Conservation (phyloP, 345 rosid species). For the Erodium maritimum region DNA sequence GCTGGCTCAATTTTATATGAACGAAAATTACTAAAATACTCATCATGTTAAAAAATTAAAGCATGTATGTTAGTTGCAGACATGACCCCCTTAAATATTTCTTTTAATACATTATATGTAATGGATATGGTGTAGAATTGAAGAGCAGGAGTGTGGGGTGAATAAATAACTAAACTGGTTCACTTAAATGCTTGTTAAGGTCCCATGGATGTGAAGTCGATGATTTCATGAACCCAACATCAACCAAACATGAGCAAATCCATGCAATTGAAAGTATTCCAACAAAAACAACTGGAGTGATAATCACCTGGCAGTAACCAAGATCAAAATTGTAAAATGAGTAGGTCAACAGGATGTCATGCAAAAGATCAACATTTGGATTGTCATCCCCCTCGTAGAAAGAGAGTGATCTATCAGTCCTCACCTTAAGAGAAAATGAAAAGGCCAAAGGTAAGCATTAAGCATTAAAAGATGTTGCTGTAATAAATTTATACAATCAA, state of each 20-base stretch:
- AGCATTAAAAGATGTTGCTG: neutral
- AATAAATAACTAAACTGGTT: too few species aligned
- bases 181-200: neutral
- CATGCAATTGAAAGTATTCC: neutral
- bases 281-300: constrained; percentile 4
- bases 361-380: constrained; percentile 66
- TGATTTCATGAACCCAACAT: neutral
- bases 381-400: constrained; percentile 90
- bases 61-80: neutral
- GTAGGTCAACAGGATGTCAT: constrained; percentile 75
- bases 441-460: neutral
- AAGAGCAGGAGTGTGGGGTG: neutral
- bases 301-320: constrained; percentile 92
- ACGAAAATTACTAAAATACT: neutral
- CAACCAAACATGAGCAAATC: neutral
- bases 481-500: neutral
- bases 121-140: neutral
- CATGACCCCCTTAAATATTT: neutral
- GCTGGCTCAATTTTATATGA: neutral
- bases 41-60: neutral
- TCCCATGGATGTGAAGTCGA: neutral
- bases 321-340: constrained; percentile 97
- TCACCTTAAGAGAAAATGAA: constrained; percentile 45
- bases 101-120: neutral
- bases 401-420: constrained; percentile 75